Base-by-base conservation (phyloP, 2,329 filamentous ascomycete genomes). In the Sporothrix dimorphospora region DNA sequence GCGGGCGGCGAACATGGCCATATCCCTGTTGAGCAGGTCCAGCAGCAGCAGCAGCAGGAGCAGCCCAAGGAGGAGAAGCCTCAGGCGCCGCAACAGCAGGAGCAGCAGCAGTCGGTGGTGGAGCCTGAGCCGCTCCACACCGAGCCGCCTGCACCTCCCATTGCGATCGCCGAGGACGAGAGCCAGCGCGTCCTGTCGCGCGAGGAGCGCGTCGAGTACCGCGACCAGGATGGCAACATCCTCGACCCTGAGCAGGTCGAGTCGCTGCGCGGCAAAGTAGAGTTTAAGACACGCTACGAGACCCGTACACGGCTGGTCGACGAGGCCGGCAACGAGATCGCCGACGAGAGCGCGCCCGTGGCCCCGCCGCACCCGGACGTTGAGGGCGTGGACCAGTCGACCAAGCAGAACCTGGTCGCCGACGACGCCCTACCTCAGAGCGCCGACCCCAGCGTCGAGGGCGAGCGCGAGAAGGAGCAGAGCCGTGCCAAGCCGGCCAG, bases 261-360 rank as follows among this genome's bases (percentile, higher is more conserved):
- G 78, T 89, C 88, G 24, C 88, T 99, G 42, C 89, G 95, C 81
- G 96, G 95, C 78, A 97, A 97, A 82, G 94, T 98, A 73, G 93
- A 94, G 78, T 98, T 99, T 83, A 91, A 97, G 83, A 98, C 96
- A 14, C 92, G 91, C 76, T 98, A 98, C 80, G 95, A 98, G 85
- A 98, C 95, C n/a, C 89, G 92, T 75, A 98, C 94, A 9, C 91
- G 93, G 72, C 82, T 98, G 71, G 86, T 97, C 53, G 94, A 97
- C 81, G 88, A 88, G 69, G 81, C 89, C 57, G 96, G 94, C 73
- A 94, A 94, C 76, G 92, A 97, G 79, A 82, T 97, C n/a, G 80
- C 80, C 12, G 77, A 81, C 45, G 82, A 83, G 16, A 79, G 80
- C 38, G 80, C 59, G 38, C 70, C 71, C 11, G 85, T 88, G 42